phyloP scores from a whole-genome alignment of 1,284 basidiomycete species.

The Mycena citricolor region DNA sequence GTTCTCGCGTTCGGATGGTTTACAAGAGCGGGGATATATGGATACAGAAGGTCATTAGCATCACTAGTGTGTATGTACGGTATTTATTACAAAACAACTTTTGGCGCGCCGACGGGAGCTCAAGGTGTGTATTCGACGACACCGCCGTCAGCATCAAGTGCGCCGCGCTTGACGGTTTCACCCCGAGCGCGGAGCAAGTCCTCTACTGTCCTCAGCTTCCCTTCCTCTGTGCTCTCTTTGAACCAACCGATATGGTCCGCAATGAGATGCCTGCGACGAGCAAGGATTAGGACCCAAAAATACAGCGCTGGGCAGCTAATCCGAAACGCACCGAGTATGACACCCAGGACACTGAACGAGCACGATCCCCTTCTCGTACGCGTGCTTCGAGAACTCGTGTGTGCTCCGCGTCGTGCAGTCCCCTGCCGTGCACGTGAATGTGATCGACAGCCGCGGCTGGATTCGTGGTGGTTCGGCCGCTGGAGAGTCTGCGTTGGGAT shows the following conservation, averaged over 20 bases:
- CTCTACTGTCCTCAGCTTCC: constrained; percentile 76
- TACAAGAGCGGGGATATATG: too few relatives aligned
- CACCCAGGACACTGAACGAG: constrained; percentile 91
- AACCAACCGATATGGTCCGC: constrained; percentile 96
- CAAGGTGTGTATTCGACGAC: constrained; percentile 43
- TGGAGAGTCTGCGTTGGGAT: constrained; percentile 3
- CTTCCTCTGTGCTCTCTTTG: constrained; percentile 73
- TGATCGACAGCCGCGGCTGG: constrained; percentile 68
- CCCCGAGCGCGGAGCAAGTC: constrained; percentile 78
- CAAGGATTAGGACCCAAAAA: constrained; percentile 2
- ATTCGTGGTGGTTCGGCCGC: constrained; percentile 25
- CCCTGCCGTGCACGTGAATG: constrained; percentile 86
- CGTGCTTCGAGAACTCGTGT: constrained; percentile 83
- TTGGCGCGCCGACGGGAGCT: too few relatives aligned
- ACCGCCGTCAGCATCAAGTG: constrained; percentile 36
- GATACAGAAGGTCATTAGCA: too few relatives aligned
- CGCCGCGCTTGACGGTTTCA: constrained; percentile 69
- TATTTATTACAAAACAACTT: too few relatives aligned
- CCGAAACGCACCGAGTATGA: constrained; percentile 69
- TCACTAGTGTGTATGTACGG: too few relatives aligned
- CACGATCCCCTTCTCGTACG: constrained; percentile 89
- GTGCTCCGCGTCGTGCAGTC: constrained; percentile 82
- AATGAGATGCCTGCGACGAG: constrained; percentile 67
- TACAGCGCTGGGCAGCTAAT: too few relatives aligned
- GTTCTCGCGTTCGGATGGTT: too few relatives aligned